Conservation (phyloP, 768 basidiomycete species). For the Rubroboletus pulcherrimus region DNA sequence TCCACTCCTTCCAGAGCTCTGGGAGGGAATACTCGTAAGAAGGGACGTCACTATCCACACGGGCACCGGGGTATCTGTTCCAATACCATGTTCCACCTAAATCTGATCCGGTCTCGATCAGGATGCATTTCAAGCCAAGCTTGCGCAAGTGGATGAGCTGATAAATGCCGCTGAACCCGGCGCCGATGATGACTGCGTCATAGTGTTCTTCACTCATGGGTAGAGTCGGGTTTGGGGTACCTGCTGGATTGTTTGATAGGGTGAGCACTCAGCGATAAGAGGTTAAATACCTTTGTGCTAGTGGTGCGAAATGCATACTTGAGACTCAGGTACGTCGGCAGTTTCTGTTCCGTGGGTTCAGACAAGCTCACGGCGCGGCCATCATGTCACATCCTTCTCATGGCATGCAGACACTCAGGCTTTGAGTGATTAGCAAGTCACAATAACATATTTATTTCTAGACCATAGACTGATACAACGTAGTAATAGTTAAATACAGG, state of each 20-base stretch:
- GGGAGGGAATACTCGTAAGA: conserved; percentile 6
- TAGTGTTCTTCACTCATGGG: conserved; percentile 5
- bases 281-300: not conserved
- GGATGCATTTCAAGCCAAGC: conserved; percentile 8
- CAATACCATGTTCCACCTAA: conserved; percentile 11
- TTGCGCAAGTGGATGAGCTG: conserved; percentile 9
- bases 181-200: conserved; percentile 9
- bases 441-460: too few relatives aligned
- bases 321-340: not conserved
- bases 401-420: too few relatives aligned
- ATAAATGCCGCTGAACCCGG: conserved; percentile 8
- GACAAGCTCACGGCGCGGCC: not conserved
- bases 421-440: too few relatives aligned
- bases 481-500: too few relatives aligned
- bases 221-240: not conserved
- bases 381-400: not conserved
- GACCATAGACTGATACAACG: too few relatives aligned
- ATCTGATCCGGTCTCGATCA: conserved; percentile 6
- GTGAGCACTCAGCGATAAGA: not conserved
- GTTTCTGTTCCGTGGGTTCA: not conserved
- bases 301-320: not conserved
- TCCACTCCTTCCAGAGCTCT: conserved; percentile 15
- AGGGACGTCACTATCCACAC: conserved; percentile 9
- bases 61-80: conserved; percentile 14
- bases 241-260: not conserved